Base-by-base conservation (phyloP, 1,284 basidiomycete genomes). In the Apiotrichum gracile region DNA sequence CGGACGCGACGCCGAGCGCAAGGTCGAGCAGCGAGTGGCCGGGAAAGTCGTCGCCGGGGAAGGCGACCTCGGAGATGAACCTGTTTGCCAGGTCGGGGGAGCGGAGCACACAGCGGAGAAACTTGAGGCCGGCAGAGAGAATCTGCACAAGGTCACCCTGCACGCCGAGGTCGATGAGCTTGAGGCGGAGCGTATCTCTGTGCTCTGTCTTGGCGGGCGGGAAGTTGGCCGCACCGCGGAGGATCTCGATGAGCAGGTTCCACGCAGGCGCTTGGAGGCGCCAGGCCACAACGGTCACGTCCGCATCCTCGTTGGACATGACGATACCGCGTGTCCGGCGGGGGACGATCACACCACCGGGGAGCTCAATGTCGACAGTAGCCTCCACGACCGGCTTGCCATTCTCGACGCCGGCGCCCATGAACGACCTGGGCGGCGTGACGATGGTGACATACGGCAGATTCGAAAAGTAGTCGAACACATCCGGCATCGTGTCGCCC, bases 381-480 rank as follows among this genome's bases (percentile, higher is more conserved):
- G 66, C 60, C 38, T 66, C 63, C 17, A 71, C 64, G 3, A 58
- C 31, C 29, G 51, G 47, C n/a, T 57, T 52, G 3, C 62, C 64
- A 12, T 60, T 53, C 29, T 72, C 66, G 13, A 53, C 49, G 1
- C 61, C 63, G 5, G 59, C 38, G 43, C 63, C 52, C 46, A 58
- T 31, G 53, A 59, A 49, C 27, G 51, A 35, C 37, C 17, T 57
- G 17, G 50, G 61, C 44, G 42, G 57, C 12, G 38, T 57, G 41
- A 19, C n/a, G 8, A 57, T 17, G 1, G 66, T 66, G n/a, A 71
- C 47, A 27, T 46, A 54, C 0, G 66, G 60, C 1, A 72, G 58
- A n/a, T 61, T 51, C 29, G 61, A 52, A 46, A 74, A 61, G 54
- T 69, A 70, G 33, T 67, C 61, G 51, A 61, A 64, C 6, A 61